These are phyloP conservation scores for Calonectria pauciramosa DNA, from an alignment of 2,329 filamentous ascomycete genomes.

Conservation along the genomic window DNA sequence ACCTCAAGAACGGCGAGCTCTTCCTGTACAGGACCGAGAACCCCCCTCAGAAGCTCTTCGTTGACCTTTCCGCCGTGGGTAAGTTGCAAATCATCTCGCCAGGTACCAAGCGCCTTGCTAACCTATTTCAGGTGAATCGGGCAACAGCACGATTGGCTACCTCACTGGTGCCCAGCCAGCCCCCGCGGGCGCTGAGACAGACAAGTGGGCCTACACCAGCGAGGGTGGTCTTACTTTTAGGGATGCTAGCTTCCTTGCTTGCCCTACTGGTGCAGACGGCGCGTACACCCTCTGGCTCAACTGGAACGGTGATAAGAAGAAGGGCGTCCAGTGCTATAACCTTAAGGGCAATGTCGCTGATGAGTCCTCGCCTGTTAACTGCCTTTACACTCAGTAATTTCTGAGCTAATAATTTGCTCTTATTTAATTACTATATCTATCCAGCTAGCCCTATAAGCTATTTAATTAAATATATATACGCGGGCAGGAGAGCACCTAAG, in stretches of 20 bases:
- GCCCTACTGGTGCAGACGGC: conserved; percentile 58
- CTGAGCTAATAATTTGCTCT: neutral
- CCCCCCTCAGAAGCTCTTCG: conserved; percentile 63
- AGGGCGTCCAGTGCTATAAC: conserved; percentile 54
- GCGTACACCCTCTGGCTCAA: conserved; percentile 58
- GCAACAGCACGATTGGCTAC: conserved; percentile 64
- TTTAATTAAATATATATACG: too few species aligned
- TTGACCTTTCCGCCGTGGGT: conserved; percentile 70
- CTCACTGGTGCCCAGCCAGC: conserved; percentile 55
- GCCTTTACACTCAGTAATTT: conserved; percentile 49
- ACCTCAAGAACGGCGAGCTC: conserved; percentile 59
- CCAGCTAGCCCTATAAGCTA: too few species aligned
- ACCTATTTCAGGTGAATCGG: conserved; percentile 49
- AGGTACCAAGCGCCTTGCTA: neutral
- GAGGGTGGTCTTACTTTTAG: conserved; percentile 61
- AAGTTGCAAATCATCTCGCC: neutral
- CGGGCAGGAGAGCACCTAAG: too few species aligned
- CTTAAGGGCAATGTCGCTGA: conserved; percentile 50
- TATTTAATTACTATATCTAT: neutral
- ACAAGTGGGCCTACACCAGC: conserved; percentile 61
- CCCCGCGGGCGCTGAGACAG: conserved; percentile 59
- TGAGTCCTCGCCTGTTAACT: conserved; percentile 50
- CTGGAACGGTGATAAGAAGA: conserved; percentile 46
- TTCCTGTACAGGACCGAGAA: conserved; percentile 59
- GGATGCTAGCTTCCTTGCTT: conserved; percentile 63